Percentiles rank a stretch among this genome's conserved stretches.
phyloP scores from a whole-genome alignment of 2,329 filamentous ascomycete genomes.

The Paraphoma sp. region DNA sequence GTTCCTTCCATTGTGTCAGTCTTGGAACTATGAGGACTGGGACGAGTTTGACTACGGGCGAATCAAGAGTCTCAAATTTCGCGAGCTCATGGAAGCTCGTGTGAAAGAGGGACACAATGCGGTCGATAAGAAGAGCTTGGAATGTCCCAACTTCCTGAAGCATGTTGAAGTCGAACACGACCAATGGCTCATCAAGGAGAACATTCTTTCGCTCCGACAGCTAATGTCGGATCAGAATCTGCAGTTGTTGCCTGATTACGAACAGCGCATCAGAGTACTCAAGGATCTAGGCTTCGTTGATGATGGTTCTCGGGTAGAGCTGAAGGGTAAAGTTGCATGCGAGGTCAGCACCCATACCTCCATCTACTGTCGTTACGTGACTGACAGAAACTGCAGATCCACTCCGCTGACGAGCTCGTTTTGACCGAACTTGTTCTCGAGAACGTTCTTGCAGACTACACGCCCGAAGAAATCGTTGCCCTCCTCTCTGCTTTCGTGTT shows the following conservation, averaged over 20 bases:
- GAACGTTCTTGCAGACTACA: conserved; percentile 93
- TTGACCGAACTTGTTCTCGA: conserved; percentile 95
- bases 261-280: conserved; percentile 90
- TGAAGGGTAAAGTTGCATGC: conserved; percentile 98
- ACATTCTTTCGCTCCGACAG: conserved; percentile 85
- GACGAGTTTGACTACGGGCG: conserved; percentile 82
- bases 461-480: conserved; percentile 95
- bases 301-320: conserved; percentile 81
- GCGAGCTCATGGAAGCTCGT: conserved; percentile 79
- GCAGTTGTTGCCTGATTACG: conserved; percentile 93
- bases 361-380: conserved; percentile 9
- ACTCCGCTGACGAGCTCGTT: conserved; percentile 94
- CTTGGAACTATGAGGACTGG: conserved; percentile 79
- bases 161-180: conserved; percentile 97
- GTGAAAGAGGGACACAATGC: conserved; percentile 67
- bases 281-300: conserved; percentile 94
- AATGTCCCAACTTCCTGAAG: conserved; percentile 81
- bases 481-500: conserved; percentile 95
- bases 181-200: conserved; percentile 94
- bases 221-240: conserved; percentile 96
- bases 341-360: conserved; percentile 60
- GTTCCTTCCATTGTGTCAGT: conserved; percentile 71
- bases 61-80: conserved; percentile 81
- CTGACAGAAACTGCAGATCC: conserved; percentile 62
- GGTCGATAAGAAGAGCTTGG: conserved; percentile 69